Base-by-base conservation (phyloP, 306 rosid genomes). In the Morella rubra region DNA sequence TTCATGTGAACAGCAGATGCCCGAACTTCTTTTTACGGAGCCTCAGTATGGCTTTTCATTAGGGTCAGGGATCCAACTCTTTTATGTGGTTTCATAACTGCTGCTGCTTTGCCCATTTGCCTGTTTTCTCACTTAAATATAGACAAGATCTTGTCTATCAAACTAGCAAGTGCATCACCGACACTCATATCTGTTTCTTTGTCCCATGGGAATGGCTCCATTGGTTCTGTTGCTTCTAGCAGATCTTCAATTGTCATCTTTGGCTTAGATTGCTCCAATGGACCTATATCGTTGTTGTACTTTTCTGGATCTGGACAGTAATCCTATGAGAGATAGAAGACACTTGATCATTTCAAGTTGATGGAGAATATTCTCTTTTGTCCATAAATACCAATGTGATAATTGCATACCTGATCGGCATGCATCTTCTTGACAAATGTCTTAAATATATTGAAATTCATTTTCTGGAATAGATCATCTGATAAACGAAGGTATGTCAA, bases 401-500 rank as follows among this genome's bases (percentile, higher is more conserved):
- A 69, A 49, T 70, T 81, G 44, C 58, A 87, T 69, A 91, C 98
- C 93, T 89, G 96, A 90, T 93, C 88, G 68, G 97, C 96, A 75
- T 91, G 96, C 89, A 91, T 91, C 84, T 90, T 93, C 82, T 64
- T 77, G 55, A 90, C 98, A 86, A 93, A 90, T 61, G 65, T 82
- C 85, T 88, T 89, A 88, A 94, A 94, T 42, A 84, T 18, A 32
- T 80, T 77, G 55, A 90, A 86, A 80, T 91, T 90, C 16, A 83
- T 44, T 62, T 87, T 13, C 72, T 84, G 56, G 61, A 91, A 77
- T 47, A 93, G 86, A 3, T 91, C 85, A 78, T 79, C 79, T 1
- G 89, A 86, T 49, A 91, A 78, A 72, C 97, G 94, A 80, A 93
- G 94, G 82, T 87, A 91, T 40, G 98, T 93, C 60, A 90, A 84